These are phyloP conservation scores for Penicillium robsamsonii DNA, from an alignment of 495 filamentous ascomycete species.

Conservation along the genomic window DNA sequence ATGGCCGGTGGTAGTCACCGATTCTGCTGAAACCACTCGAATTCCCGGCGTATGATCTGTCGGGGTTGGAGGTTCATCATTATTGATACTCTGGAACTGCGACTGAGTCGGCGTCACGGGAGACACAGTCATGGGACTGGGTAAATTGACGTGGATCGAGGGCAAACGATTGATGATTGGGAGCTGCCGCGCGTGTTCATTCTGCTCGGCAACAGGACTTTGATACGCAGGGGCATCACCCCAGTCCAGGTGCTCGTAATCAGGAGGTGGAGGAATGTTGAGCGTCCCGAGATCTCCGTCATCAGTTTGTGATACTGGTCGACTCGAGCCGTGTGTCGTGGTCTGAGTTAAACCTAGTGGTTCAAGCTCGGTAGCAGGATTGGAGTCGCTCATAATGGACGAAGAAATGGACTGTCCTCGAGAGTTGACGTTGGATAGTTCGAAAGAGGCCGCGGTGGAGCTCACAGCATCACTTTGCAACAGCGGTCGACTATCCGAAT, in stretches of 20 bases:
- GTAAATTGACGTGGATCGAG: conserved; percentile 42
- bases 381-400: conserved; percentile 31
- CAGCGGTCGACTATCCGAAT: conserved; percentile 72
- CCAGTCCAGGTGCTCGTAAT: conserved; percentile 49
- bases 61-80: conserved; percentile 11
- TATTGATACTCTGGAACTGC: conserved; percentile 10
- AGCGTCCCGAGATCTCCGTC: conserved; percentile 39
- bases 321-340: conserved; percentile 25
- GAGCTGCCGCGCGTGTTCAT: conserved; percentile 17
- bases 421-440: conserved; percentile 27
- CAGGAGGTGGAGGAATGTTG: conserved; percentile 41
- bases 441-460: conserved; percentile 26
- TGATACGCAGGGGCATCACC: conserved; percentile 49
- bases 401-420: conserved; percentile 37
- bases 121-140: conserved; percentile 33
- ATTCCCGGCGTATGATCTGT: conserved; percentile 1
- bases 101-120: conserved; percentile 31
- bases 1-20: neutral
- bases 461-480: conserved; percentile 63
- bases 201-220: conserved; percentile 29
- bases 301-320: conserved; percentile 24
- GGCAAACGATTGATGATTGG: conserved; percentile 32
- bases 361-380: conserved; percentile 31
- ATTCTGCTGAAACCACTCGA: neutral
- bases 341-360: conserved; percentile 23